phyloP scores from a whole-genome alignment of 2,329 filamentous ascomycete genomes.

The Cladosporium sp. region DNA sequence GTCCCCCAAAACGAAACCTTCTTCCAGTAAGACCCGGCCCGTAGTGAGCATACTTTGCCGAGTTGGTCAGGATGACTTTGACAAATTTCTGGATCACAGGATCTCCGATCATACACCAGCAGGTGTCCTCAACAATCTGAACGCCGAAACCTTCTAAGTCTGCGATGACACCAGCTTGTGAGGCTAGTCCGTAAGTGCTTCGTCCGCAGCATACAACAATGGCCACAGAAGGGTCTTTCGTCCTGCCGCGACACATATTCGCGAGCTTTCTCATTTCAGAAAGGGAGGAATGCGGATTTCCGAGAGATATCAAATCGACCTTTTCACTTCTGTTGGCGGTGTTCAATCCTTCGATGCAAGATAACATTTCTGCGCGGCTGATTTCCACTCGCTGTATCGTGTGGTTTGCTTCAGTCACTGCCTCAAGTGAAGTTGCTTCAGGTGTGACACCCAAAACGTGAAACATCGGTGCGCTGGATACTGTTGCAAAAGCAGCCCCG shows the following conservation, averaged over 20 bases:
- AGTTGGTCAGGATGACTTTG: constrained; percentile 41
- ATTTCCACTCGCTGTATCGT: not conserved
- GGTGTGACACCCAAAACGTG: constrained; percentile 40
- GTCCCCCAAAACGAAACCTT: constrained; percentile 24
- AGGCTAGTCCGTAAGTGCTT: constrained; percentile 18
- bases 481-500: constrained; percentile 42
- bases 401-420: constrained; percentile 9
- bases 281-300: constrained; percentile 43
- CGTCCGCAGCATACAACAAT: constrained; percentile 18
- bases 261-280: constrained; percentile 34
- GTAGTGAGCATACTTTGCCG: constrained; percentile 46
- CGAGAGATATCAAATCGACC: constrained; percentile 39
- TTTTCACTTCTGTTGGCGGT: constrained; percentile 9
- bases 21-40: constrained; percentile 25
- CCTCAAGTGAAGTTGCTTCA: constrained; percentile 26
- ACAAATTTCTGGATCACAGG: constrained; percentile 31
- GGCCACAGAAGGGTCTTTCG: constrained; percentile 15
- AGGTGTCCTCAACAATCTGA: constrained; percentile 41
- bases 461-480: constrained; percentile 41
- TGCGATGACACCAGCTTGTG: constrained; percentile 27
- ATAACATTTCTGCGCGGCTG: not conserved
- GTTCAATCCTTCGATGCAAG: constrained; percentile 9
- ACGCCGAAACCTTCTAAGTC: constrained; percentile 36
- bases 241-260: constrained; percentile 26
- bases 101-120: constrained; percentile 45